Percentiles rank a stretch among this genome's conserved stretches.
Conservation (phyloP, 805 yeast genomes). For the Saccharomycodes ludwigii region DNA sequence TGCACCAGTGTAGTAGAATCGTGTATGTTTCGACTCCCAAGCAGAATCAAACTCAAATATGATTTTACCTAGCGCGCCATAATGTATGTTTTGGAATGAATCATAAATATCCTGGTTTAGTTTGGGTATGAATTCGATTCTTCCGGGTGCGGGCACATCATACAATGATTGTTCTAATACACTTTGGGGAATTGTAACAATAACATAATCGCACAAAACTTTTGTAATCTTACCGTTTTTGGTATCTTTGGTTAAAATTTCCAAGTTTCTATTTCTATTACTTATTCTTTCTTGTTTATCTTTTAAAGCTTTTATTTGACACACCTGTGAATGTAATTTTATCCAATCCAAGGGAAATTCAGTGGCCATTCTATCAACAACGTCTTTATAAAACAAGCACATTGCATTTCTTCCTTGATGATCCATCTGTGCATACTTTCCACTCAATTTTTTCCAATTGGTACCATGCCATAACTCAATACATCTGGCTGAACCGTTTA, state of each 20-base stretch:
- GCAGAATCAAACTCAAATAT: slow-evolving; percentile 49
- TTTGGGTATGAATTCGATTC: slow-evolving; percentile 42
- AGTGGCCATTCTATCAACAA: slow-evolving; percentile 34
- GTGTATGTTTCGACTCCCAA: slow-evolving; percentile 46
- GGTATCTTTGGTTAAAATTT: slow-evolving; percentile 6
- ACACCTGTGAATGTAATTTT: slow-evolving; percentile 26
- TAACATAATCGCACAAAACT: slow-evolving; percentile 37
- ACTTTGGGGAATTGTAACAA: slow-evolving; percentile 73
- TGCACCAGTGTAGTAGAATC: slow-evolving; percentile 5
- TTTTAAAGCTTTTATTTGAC: slow-evolving; percentile 22
- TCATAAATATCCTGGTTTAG: slow-evolving; percentile 34
- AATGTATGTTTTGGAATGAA: slow-evolving; percentile 38
- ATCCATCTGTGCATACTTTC: slow-evolving; percentile 54
- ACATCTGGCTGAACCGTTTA: slow-evolving; percentile 40
- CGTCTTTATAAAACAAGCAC: slow-evolving; percentile 39
- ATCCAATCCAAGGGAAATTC: slow-evolving; percentile 30
- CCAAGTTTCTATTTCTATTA: slow-evolving; percentile 4
- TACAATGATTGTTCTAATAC: slow-evolving; percentile 33
- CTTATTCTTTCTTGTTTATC: slow-evolving; percentile 1
- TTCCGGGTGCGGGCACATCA: slow-evolving; percentile 22
- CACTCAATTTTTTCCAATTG: slow-evolving; percentile 53
- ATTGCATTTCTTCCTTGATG: slow-evolving; percentile 72
- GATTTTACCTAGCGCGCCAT: slow-evolving; percentile 64
- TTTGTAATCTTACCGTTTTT: slow-evolving; percentile 16
- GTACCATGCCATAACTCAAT: slow-evolving; percentile 76